Evolutionary conservation across 1,139 yeast species (phyloP), one percentile per base, ranked within the genome.

Genomic region (Sugiyamaella sp.): DNA sequence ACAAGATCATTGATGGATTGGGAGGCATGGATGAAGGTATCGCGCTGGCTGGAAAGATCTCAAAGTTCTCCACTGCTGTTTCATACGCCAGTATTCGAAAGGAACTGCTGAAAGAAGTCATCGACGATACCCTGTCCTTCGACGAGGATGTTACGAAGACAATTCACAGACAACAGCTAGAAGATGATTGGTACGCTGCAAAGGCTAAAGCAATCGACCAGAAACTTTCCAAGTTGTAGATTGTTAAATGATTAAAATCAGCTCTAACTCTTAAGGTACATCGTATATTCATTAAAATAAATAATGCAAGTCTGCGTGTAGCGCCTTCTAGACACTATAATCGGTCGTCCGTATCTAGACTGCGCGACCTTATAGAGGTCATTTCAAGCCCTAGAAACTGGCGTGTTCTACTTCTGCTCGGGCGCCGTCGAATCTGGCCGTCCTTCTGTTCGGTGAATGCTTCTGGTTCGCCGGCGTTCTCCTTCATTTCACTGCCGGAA

Each of bases 11-110:
- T 35, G 69, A 71, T 48, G 68, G 63, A 1, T 56, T 61, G 17
- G 75, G 75, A 8, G 70, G 64, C 4, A 40, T 69, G 24, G 59
- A 61, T 0, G 71, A 69, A 40, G 74, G 64, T 4, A 69, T 66
- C 47, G 65, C 42, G 22, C 53, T 71, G 21, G 71, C 63, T 16
- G 52, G 49, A 14, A 53, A 58, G 43, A 56, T 64, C 10, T 56
- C 55, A 17, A 50, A 53, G 21, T 59, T 61, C 19, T 66, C 71
- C 1, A 48, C 51, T 25, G 58, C 69, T 16, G 67, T 67, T 1
- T 57, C 69, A 19, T 72, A 72, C 50, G 69, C 66, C 19, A 49
- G 53, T 9, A 67, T 70, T 51, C 62, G 73, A 32, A 57, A 54
- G 32, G 71, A 67, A 41, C 57, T 67, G 39, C 61, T 64, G 38